Conservation (phyloP, 345 rosid species). For the Camelina hispida region DNA sequence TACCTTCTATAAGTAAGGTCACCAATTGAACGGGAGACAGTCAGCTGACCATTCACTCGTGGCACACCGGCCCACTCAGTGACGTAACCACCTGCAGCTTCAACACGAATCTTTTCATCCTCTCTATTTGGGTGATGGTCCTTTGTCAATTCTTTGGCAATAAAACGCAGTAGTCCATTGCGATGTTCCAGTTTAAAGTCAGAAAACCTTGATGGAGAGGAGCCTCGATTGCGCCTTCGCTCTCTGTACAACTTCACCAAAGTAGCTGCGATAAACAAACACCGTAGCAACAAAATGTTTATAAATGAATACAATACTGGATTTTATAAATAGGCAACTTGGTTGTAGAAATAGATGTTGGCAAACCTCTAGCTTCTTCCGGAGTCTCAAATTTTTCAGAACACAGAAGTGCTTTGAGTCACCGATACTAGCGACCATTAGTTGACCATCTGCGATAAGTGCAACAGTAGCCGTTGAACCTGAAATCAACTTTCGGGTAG, state of each 20-base stretch:
- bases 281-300: conserved; percentile 13
- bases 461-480: conserved; percentile 88
- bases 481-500: conserved; percentile 57
- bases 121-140: conserved; percentile 93
- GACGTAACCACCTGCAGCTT: conserved; percentile 92
- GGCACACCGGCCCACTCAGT: conserved; percentile 75
- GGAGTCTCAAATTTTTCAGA: conserved; percentile 82
- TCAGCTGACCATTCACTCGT: conserved; percentile 88
- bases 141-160: conserved; percentile 73
- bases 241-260: conserved; percentile 72
- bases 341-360: conserved; percentile 29
- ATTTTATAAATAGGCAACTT: neutral
- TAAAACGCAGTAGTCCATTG: conserved; percentile 58
- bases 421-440: conserved; percentile 87
- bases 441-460: conserved; percentile 75
- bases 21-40: conserved; percentile 92
- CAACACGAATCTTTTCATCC: conserved; percentile 86
- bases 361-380: conserved; percentile 84
- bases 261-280: conserved; percentile 62
- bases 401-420: conserved; percentile 93
- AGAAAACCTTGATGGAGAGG: conserved; percentile 52
- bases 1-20: conserved; percentile 53
- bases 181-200: conserved; percentile 52
- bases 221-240: conserved; percentile 59
- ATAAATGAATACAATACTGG: neutral